Conservation (phyloP, 768 basidiomycete species). For the Rhodotorula graminis region DNA sequence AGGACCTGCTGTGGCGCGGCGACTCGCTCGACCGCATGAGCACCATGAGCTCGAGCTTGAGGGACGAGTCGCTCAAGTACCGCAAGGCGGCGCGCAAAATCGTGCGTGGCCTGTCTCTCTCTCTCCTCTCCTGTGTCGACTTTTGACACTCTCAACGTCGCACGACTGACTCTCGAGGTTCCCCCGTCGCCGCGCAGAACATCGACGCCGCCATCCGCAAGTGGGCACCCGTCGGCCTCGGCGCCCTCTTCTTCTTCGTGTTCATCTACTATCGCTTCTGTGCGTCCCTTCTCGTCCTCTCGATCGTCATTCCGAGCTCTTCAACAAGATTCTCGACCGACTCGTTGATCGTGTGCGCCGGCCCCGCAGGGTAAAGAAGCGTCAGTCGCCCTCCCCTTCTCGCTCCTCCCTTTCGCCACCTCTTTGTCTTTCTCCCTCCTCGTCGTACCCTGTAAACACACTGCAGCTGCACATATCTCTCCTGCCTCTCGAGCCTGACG, state of each 20-base stretch:
- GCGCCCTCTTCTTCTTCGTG: conserved; percentile 59
- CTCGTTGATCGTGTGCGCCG: too few relatives aligned
- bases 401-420: neutral
- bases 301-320: too few relatives aligned
- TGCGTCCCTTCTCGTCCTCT: neutral
- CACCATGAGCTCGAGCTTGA: conserved; percentile 84
- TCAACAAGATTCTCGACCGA: too few relatives aligned
- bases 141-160: conserved; percentile 1
- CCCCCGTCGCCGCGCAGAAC: neutral
- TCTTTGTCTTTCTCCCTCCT: neutral
- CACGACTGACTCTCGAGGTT: neutral
- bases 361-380: neutral
- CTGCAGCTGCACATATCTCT: neutral
- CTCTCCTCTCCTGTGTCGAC: conserved; percentile 50
- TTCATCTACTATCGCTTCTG: conserved; percentile 59
- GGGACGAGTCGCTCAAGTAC: conserved; percentile 96
- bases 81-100: conserved; percentile 91
- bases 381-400: too few relatives aligned
- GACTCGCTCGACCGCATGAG: conserved; percentile 99
- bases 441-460: conserved; percentile 2
- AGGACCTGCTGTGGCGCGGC: conserved; percentile 94
- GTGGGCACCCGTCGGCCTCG: conserved; percentile 85
- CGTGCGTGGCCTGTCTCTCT: conserved; percentile 9
- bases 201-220: conserved; percentile 87
- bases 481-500: too few relatives aligned